A percentile compares a stretch with the other conserved stretches of the same genome.
phyloP scores from a whole-genome alignment of 495 filamentous ascomycete genomes.

The Pseudomonodictys pantanalensis region DNA sequence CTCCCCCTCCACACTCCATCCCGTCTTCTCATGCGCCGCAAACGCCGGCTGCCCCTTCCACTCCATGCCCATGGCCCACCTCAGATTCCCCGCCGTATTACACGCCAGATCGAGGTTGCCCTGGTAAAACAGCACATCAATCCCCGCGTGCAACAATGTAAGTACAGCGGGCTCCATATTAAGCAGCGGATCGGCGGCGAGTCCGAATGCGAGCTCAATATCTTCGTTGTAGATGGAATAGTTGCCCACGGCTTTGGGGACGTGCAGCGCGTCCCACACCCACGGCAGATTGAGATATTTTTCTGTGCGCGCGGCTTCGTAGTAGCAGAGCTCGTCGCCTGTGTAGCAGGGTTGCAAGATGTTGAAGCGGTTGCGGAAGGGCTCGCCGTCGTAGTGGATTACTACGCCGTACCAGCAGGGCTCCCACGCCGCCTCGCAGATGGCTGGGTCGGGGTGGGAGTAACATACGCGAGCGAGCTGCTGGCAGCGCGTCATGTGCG shows the following conservation, averaged over 20 bases:
- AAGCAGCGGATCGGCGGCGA: conserved; percentile 37
- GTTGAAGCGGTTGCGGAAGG: conserved; percentile 46
- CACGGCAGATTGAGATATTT: conserved; percentile 42
- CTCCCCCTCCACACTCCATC: conserved; percentile 36
- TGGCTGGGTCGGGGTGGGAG: conserved; percentile 39
- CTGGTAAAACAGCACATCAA: conserved; percentile 48
- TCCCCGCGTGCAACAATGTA: conserved; percentile 40
- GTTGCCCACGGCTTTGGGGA: conserved; percentile 37
- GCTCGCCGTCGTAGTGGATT: conserved; percentile 42
- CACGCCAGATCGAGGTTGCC: conserved; percentile 50
- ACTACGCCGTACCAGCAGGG: conserved; percentile 42
- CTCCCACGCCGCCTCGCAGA: conserved; percentile 33
- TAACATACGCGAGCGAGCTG: conserved; percentile 39
- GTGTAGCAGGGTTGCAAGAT: conserved; percentile 43
- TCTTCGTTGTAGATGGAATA: conserved; percentile 30
- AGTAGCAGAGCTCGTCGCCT: conserved; percentile 43
- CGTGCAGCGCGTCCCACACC: conserved; percentile 40
- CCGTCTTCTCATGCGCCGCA: conserved; percentile 38
- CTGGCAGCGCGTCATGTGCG: conserved; percentile 47
- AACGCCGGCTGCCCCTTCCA: conserved; percentile 51
- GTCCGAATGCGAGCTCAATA: conserved; percentile 35
- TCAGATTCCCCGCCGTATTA: conserved; percentile 47
- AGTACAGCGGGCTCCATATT: conserved; percentile 35
- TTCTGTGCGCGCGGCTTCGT: conserved; percentile 33
- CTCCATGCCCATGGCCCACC: conserved; percentile 43